phyloP scores from a whole-genome alignment of 208 protist genomes.

The Vickermania spadyakhi region DNA sequence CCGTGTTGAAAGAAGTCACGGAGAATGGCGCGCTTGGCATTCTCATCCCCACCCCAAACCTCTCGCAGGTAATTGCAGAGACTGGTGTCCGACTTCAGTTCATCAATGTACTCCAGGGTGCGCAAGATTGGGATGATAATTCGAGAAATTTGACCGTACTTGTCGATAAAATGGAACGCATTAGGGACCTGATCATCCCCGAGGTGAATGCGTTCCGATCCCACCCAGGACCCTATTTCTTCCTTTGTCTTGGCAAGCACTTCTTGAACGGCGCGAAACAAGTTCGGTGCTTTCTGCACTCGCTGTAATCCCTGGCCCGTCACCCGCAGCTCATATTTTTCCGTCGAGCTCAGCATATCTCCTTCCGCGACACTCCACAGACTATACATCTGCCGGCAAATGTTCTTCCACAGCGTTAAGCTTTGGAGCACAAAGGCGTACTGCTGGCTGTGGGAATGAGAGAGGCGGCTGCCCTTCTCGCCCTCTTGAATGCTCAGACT shows the following conservation, averaged over 20 bases:
- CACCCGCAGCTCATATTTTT: conserved; percentile 79
- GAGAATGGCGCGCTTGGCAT: conserved; percentile 81
- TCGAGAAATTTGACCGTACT: conserved; percentile 96
- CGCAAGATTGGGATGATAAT: conserved; percentile 94
- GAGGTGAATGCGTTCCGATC: conserved; percentile 93
- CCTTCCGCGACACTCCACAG: conserved; percentile 92
- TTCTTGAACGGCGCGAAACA: conserved; percentile 76
- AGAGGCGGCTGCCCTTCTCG: conserved; percentile 85
- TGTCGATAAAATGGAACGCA: conserved; percentile 97
- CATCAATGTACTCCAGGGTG: conserved; percentile 74
- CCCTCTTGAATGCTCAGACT: conserved; percentile 80
- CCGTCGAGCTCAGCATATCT: conserved; percentile 85
- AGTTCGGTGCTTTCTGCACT: conserved; percentile 83
- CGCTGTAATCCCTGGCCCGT: conserved; percentile 95
- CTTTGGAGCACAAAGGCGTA: conserved; percentile 95
- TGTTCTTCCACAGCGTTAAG: conserved; percentile 94
- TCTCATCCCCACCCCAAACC: conserved; percentile 57
- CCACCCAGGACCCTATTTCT: conserved; percentile 85
- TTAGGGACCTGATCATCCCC: conserved; percentile 98
- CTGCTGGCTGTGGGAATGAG: conserved; percentile 92
- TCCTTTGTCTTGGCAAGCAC: conserved; percentile 85
- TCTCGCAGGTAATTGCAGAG: conserved; percentile 73
- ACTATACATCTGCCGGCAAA: conserved; percentile 79
- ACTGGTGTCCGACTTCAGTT: conserved; percentile 32
- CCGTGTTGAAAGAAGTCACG: conserved; percentile 95